These are phyloP conservation scores for Magnaporthiopsis poae DNA, from an alignment of 2,329 filamentous ascomycete species.

Conservation along the genomic window DNA sequence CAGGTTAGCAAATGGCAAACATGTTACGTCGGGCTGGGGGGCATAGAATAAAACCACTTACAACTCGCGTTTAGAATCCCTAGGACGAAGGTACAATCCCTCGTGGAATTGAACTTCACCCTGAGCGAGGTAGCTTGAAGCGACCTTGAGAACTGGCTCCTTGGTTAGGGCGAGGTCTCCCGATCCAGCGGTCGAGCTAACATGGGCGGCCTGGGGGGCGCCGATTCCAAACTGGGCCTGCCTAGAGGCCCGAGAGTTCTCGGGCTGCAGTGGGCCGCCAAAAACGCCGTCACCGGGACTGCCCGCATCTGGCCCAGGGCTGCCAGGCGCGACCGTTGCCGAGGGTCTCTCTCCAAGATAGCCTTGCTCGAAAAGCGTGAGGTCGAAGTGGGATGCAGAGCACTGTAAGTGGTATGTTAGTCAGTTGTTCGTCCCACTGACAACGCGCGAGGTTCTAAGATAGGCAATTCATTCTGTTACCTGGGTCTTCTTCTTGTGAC, in stretches of 20 bases:
- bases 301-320: constrained; percentile 47
- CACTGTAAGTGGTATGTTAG: no score
- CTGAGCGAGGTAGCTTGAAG: constrained; percentile 90
- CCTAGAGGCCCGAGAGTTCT: constrained; percentile 51
- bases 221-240: constrained; percentile 43
- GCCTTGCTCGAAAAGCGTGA: no score
- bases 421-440: no score
- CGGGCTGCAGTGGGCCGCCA: constrained; percentile 56
- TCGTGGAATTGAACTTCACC: constrained; percentile 97
- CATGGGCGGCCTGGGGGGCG: constrained; percentile 27
- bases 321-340: constrained; percentile 38
- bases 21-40: background rate
- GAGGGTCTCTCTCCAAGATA: no score
- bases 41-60: constrained; percentile 36
- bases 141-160: constrained; percentile 73
- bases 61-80: constrained; percentile 97
- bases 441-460: no score
- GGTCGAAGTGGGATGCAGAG: no score
- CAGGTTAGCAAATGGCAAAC: constrained; percentile 11
- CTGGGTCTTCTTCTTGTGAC: no score
- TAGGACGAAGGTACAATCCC: constrained; percentile 89
- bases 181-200: constrained; percentile 31
- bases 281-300: constrained; percentile 54
- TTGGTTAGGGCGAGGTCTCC: constrained; percentile 56
- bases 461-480: no score